Evolutionary conservation across 441 rosid genomes (phyloP), one percentile per base, ranked within the genome.

Genomic region (Erodium texanum): DNA sequence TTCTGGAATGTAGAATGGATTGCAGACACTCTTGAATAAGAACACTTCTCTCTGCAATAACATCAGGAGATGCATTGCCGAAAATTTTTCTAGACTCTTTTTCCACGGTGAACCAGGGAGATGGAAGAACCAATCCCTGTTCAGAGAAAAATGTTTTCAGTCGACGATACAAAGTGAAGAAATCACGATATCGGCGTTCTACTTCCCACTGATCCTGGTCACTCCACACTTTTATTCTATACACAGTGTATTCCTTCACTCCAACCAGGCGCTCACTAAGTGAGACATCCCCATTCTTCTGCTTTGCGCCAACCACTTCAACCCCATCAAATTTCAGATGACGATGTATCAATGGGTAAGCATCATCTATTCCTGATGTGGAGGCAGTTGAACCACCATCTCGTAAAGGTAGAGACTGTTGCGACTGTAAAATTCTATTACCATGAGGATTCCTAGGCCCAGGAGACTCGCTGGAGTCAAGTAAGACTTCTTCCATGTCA

Each of bases 401-500:
- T 76, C 96, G 80, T 70, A 58, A 71, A 77, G 90, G 87, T 62
- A 76, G 68, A 68, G 80, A 83, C 58, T 74, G 80, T 58, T 76
- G 92, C 24, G 82, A 72, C 63, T 79, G 88, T 61, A 83, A 81
- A 81, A 74, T 77, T 76, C 67, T 79, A 72, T 77, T 85, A 74
- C 75, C 83, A 75, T 78, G 88, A 62, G 82, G 72, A 77, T 83
- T 83, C 78, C 82, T 81, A 59, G 86, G 73, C 72, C 93, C 85
- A 38, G 88, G 86, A 77, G 96, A 90, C 70, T 86, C 98, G 18
- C 76, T 70, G 58, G 90, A 86, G 72, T 92, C 93, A 0, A 94
- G 94, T 77, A 94, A 79, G 76, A 94, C 83, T 80, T 94, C 96
- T 80, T 94, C 97, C 99, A 94, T 94, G 74, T 94, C 99, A 78